A percentile compares a stretch with the other conserved stretches of the same genome.
These are phyloP conservation scores for Porogramme epimiltina DNA, from an alignment of 1,284 basidiomycete species.

Conservation along the genomic window DNA sequence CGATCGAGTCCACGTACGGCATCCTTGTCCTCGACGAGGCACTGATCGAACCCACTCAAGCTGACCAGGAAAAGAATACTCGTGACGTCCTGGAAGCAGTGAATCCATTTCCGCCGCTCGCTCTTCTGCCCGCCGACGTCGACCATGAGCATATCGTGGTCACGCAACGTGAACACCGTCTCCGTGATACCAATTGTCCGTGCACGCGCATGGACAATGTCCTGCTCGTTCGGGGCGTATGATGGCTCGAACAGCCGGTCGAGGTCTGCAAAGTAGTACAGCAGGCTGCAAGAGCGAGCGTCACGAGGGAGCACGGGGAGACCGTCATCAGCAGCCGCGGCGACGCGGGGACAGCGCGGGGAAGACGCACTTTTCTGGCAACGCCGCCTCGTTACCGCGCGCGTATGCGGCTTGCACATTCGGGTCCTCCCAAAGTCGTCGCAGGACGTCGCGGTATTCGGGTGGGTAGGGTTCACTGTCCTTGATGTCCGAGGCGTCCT, in stretches of 20 bases:
- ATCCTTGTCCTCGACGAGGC: conserved; percentile 90
- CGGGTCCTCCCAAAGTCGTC: conserved; percentile 77
- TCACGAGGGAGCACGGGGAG: neutral
- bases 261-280: conserved; percentile 78
- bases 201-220: conserved; percentile 85
- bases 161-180: conserved; percentile 77
- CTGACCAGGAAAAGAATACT: conserved; percentile 88
- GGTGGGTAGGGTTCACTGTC: conserved; percentile 81
- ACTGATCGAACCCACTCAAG: conserved; percentile 89
- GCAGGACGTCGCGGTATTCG: conserved; percentile 66
- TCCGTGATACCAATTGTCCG: conserved; percentile 96
- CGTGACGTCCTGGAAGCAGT: conserved; percentile 85
- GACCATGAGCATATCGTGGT: conserved; percentile 84
- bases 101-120: conserved; percentile 89
- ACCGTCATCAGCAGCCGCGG: conserved; percentile 11
- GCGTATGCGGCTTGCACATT: conserved; percentile 75
- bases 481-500: conserved; percentile 70
- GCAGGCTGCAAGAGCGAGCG: conserved; percentile 48
- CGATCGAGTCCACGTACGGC: conserved; percentile 60
- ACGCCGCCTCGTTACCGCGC: conserved; percentile 81
- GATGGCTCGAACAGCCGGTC: conserved; percentile 76
- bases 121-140: conserved; percentile 92
- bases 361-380: conserved; percentile 81
- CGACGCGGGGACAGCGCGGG: neutral
- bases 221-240: conserved; percentile 79